Percentiles rank a stretch among this genome's conserved stretches.
These are phyloP conservation scores for Ceratobasidium sp. DNA, from an alignment of 1,284 basidiomycete genomes.

Conservation along the genomic window DNA sequence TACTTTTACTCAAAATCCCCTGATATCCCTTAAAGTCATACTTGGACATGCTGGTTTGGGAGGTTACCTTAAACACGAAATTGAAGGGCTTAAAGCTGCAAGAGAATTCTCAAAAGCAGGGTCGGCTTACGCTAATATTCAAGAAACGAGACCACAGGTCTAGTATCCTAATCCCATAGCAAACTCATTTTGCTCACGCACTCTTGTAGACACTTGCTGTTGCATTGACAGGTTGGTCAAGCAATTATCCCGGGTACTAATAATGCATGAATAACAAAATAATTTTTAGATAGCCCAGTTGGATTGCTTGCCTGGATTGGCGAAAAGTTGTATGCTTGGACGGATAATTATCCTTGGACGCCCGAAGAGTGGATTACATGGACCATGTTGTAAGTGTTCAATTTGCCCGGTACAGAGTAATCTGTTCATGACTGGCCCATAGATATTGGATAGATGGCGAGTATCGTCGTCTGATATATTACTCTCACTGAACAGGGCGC, in stretches of 20 bases:
- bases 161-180: not conserved
- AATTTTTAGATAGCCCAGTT: slow-evolving; percentile 46
- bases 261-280: not conserved
- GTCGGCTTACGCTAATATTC: slow-evolving; percentile 47
- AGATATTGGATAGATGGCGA: slow-evolving; percentile 39
- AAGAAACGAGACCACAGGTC: slow-evolving; percentile 50
- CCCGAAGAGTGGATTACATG: slow-evolving; percentile 49
- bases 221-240: slow-evolving; percentile 46
- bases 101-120: slow-evolving; percentile 33
- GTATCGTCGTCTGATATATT: not conserved
- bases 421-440: not conserved
- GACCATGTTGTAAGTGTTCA: slow-evolving; percentile 48
- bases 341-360: slow-evolving; percentile 50
- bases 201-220: slow-evolving; percentile 48
- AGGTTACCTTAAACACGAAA: slow-evolving; percentile 48
- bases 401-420: too few species aligned
- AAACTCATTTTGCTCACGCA: not conserved
- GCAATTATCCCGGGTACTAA: not conserved
- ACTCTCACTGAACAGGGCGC: not conserved
- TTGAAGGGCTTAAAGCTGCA: slow-evolving; percentile 43
- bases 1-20: slow-evolving; percentile 42
- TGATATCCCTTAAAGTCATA: slow-evolving; percentile 38
- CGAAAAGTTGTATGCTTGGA: slow-evolving; percentile 49
- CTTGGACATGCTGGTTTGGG: slow-evolving; percentile 48
- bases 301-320: slow-evolving; percentile 50